Evolutionary conservation across 1,139 yeast genomes (phyloP).

Genomic region (Lodderomyces margitis): DNA sequence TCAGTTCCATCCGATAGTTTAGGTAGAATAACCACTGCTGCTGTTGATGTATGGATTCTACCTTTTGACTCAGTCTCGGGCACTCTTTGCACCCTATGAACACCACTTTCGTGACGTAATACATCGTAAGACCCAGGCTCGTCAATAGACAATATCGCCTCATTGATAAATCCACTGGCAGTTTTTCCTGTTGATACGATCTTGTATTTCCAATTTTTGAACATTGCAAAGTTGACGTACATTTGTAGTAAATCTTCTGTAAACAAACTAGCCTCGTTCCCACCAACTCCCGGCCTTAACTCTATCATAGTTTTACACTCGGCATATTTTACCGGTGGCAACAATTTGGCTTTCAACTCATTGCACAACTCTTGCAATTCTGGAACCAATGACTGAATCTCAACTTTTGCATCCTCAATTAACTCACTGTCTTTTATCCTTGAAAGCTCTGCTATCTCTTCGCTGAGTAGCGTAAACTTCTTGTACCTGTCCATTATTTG

Average conservation of each 20-base stretch:
- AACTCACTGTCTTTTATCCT: constrained; percentile 32
- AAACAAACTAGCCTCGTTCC: constrained; percentile 87
- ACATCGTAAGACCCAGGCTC: constrained; percentile 74
- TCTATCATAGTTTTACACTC: constrained; percentile 81
- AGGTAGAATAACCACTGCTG: constrained; percentile 93
- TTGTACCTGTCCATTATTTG: constrained; percentile 49
- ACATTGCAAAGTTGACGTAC: constrained; percentile 73
- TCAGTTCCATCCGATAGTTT: constrained; percentile 64
- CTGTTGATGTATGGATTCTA: constrained; percentile 91
- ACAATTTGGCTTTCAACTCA: constrained; percentile 53
- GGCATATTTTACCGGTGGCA: constrained; percentile 77
- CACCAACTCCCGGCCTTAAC: constrained; percentile 95
- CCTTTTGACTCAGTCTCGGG: constrained; percentile 95
- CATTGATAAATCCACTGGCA: constrained; percentile 60
- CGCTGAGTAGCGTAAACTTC: constrained; percentile 33
- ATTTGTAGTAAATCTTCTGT: constrained; percentile 75
- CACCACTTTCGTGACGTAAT: constrained; percentile 87
- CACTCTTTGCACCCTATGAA: constrained; percentile 91
- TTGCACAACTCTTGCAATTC: constrained; percentile 34
- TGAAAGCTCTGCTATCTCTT: constrained; percentile 32
- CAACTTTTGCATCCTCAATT: constrained; percentile 23
- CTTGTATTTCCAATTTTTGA: constrained; percentile 64
- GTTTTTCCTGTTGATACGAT: constrained; percentile 63
- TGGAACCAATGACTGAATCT: constrained; percentile 34
- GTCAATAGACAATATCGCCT: constrained; percentile 73